phyloP scores from a whole-genome alignment of 1,284 basidiomycete species.

The Microbotryomycetes sp. region DNA sequence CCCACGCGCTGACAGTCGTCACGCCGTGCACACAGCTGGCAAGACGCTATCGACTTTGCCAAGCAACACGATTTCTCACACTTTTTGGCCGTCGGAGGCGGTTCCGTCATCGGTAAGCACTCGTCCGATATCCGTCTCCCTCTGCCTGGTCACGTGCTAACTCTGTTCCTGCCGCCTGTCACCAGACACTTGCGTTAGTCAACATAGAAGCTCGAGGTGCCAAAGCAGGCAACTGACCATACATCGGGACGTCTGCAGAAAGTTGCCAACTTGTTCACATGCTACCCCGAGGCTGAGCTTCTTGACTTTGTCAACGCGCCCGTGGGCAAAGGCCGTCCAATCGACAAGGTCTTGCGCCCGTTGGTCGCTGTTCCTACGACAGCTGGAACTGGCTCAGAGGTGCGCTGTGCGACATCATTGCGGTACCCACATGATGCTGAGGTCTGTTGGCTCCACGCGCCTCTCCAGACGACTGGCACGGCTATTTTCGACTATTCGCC shows the following conservation, averaged over 20 bases:
- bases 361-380: slow-evolving; percentile 93
- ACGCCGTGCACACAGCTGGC: slow-evolving; percentile 52
- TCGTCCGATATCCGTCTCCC: neutral
- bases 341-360: slow-evolving; percentile 66
- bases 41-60: slow-evolving; percentile 80
- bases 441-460: neutral
- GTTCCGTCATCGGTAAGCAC: slow-evolving; percentile 73
- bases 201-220: neutral
- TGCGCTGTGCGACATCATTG: neutral
- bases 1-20: neutral
- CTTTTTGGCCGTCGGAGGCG: slow-evolving; percentile 71
- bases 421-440: neutral
- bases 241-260: slow-evolving; percentile 16
- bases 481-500: slow-evolving; percentile 88
- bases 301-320: slow-evolving; percentile 93
- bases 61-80: slow-evolving; percentile 81
- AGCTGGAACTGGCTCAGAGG: slow-evolving; percentile 84
- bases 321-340: slow-evolving; percentile 67
- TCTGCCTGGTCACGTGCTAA: neutral
- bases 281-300: slow-evolving; percentile 80
- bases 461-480: slow-evolving; percentile 80
- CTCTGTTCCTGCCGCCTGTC: neutral
- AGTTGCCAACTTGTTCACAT: slow-evolving; percentile 66
- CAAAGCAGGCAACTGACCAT: neutral
- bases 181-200: slow-evolving; percentile 14